Evolutionary conservation across 2,329 filamentous ascomycete species (phyloP), one percentile per base, ranked within the genome.

Genomic region (Fusarium phyllophilum): DNA sequence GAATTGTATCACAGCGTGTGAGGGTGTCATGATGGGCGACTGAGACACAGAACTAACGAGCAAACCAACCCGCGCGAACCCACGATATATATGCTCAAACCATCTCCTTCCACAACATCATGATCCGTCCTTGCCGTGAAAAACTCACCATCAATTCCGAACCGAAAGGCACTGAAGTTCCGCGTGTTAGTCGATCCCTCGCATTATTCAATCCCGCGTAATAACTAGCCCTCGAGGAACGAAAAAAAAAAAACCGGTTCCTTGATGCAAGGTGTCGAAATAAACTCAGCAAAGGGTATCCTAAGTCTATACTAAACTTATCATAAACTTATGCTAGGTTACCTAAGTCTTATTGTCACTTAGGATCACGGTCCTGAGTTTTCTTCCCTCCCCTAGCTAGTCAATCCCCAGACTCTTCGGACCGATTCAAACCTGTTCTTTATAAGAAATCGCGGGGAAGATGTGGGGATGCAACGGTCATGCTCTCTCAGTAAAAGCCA

Each of bases 341-440:
- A 24, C 41, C 41, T 18, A 18, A 44, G n/a, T 44, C 7, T 24
- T 44, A 5, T 18, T 4, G 7, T 44, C 41, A 24, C 15, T 24
- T 44, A 12, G 10, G n/a, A 24, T 18, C 41, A 44, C 24, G 41
- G 11, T 24, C 7, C 41, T 24, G n/a, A 17, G n/a, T 20, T 44
- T 44, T 18, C 41, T 44, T 44, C 12, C n/a, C 5, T 44, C 41
- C 20, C 41, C 10, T 24, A 44, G 41, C 20, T 44, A 20, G 36
- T 46, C 44, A 18, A 46, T 46, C 26, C 17, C 55, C 56, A 68
- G 33, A 39, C 34, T 39, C 51, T 68, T 74, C 72, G 71, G 72
- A 72, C 72, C 72, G 72, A 74, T 57, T 74, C 34, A 29, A 74
- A 55, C 62, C 55, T 45, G 55, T 49, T 63, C 11, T 31, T 69